Evolutionary conservation across 2,329 filamentous ascomycete genomes (phyloP).

Genomic region (Trichoderma gracile): DNA sequence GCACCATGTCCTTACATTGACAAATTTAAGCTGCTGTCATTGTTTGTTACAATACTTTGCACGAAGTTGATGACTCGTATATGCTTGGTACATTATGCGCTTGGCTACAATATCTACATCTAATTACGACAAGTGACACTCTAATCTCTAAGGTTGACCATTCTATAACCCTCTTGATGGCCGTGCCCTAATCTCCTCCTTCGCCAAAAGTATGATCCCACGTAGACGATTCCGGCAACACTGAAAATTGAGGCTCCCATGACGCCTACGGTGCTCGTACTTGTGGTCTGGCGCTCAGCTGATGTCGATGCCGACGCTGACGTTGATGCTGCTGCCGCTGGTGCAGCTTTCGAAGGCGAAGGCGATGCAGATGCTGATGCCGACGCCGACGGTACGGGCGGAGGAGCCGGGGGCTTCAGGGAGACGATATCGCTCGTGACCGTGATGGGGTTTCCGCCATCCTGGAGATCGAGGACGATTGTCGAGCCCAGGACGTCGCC

Average conservation of each 20-base stretch:
- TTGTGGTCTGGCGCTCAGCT: background rate
- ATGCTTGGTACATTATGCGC: background rate
- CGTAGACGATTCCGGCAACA: background rate
- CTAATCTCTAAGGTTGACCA: constrained; percentile 9
- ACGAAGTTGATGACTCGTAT: background rate
- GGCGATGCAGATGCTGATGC: background rate
- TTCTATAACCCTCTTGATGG: constrained; percentile 4
- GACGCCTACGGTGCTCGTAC: background rate
- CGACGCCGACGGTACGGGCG: background rate
- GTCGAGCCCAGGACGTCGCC: constrained; percentile 9
- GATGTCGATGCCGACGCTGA: background rate
- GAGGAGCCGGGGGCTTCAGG: background rate
- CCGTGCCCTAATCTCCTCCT: background rate
- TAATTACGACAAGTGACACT: background rate
- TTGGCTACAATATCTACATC: background rate
- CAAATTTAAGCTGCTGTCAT: background rate
- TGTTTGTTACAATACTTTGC: background rate
- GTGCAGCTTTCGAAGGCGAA: too few relatives aligned
- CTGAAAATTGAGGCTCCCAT: constrained; percentile 10
- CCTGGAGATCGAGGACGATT: constrained; percentile 1
- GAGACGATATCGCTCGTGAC: constrained; percentile 7
- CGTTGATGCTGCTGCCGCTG: background rate
- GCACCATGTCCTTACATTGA: background rate
- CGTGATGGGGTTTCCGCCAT: background rate
- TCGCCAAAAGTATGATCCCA: constrained; percentile 1